phyloP scores from a whole-genome alignment of 768 basidiomycete species.

The Calvatia gigantea region DNA sequence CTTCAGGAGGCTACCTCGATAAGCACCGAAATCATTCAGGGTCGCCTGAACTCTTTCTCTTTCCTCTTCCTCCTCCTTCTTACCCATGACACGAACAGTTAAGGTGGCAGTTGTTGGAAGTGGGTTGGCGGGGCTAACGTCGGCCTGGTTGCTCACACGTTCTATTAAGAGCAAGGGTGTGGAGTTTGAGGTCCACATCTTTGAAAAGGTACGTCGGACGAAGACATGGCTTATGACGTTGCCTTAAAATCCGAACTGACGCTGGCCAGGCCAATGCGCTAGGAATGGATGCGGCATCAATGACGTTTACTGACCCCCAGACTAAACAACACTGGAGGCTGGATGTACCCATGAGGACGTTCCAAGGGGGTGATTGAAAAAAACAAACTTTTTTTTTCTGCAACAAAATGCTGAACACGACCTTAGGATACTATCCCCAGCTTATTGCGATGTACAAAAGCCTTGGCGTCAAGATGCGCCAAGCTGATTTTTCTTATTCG shows the following conservation, averaged over 20 bases:
- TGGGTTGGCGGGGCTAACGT: slow-evolving; percentile 70
- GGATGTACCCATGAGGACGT: slow-evolving; percentile 81
- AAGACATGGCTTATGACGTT: not conserved
- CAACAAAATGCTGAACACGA: slow-evolving; percentile 1
- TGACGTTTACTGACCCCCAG: slow-evolving; percentile 38
- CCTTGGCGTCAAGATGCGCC: slow-evolving; percentile 54
- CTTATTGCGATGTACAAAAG: slow-evolving; percentile 64
- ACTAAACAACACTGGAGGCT: slow-evolving; percentile 46
- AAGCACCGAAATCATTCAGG: not conserved
- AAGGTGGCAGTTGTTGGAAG: slow-evolving; percentile 71
- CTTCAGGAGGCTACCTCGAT: not conserved
- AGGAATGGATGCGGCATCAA: slow-evolving; percentile 68
- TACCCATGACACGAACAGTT: slow-evolving; percentile 34
- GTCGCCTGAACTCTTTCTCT: not conserved
- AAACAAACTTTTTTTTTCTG: not conserved
- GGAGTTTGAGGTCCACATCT: slow-evolving; percentile 63
- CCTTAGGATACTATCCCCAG: slow-evolving; percentile 68
- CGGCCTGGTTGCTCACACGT: slow-evolving; percentile 53
- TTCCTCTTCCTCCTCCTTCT: not conserved
- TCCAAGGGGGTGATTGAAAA: slow-evolving; percentile 61
- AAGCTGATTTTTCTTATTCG: slow-evolving; percentile 65
- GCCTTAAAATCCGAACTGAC: slow-evolving; percentile 4
- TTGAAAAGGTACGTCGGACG: slow-evolving; percentile 81
- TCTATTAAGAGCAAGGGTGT: slow-evolving; percentile 32
- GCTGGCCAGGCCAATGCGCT: slow-evolving; percentile 42